Evolutionary conservation across 2,329 filamentous ascomycete species (phyloP), one percentile per base, ranked within the genome.

Genomic region (Didymella glomerata): DNA sequence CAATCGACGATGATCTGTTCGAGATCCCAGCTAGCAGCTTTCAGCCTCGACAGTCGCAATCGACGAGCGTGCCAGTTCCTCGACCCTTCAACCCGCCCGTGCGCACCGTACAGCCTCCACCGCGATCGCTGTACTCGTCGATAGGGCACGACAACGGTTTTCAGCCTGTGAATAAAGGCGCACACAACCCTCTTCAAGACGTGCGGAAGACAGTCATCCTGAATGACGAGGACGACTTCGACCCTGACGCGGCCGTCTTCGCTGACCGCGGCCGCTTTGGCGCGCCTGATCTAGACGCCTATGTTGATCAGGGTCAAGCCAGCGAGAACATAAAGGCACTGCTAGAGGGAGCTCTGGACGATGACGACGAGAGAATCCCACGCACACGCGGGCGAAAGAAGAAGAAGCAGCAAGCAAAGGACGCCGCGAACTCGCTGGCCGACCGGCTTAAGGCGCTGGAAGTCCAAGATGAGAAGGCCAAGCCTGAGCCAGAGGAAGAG

Each of bases 281-380:
- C 4, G 79, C 82, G 0, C 77, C 80, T 16, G 86, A 88, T 65
- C 80, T 83, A 11, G 81, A 82, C 66, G 81, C 80, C 54, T 92
- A 90, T 66, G 87, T 90, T 6, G 90, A 93, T 65, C 86, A 89
- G 0, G 81, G 82, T 57, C 89, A 91, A 73, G 90, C 91, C 11
- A 87, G 85, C 49, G 88, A 88, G 46, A 91, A 94, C 66, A 83
- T 95, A 64, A 95, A 95, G 74, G 90, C 89, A 8, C 77, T 95
- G n/a, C 82, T 95, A 1, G 91, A 94, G 73, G 91, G 90, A 8
- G 90, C 90, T 10, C 87, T 94, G 77, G 90, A 93, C 52, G 90
- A 91, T 14, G 88, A 90, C 0, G 86, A 88, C 0, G 87, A 90
- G 47, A 80, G 80, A 58, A 81, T 80, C 56, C 80, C 77, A 9